Evolutionary conservation across 2,329 filamentous ascomycete species (phyloP).

Genomic region (Ascocoryne sarcoides): DNA sequence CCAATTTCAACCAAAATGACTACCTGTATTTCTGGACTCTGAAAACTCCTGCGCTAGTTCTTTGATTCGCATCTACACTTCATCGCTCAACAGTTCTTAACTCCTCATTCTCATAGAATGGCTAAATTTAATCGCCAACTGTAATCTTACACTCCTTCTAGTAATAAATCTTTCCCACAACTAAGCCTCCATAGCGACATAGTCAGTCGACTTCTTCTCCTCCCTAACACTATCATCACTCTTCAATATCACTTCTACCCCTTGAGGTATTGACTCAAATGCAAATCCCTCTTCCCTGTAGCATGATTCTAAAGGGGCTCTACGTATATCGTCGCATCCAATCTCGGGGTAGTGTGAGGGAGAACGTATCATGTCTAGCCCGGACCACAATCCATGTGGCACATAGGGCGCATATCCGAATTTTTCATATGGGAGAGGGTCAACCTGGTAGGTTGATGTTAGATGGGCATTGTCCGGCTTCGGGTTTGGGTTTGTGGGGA

Average conservation of each 20-base stretch:
- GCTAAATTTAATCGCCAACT: background rate
- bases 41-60: too few relatives aligned
- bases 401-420: background rate
- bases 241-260: background rate
- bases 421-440: background rate
- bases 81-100: too few relatives aligned
- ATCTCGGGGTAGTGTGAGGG: background rate
- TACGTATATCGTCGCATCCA: background rate
- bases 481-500: background rate
- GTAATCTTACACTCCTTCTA: background rate
- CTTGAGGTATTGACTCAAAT: background rate
- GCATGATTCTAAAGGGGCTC: background rate
- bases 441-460: background rate
- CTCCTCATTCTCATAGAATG: too few relatives aligned
- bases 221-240: background rate
- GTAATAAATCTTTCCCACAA: background rate
- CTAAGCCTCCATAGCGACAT: background rate
- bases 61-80: too few relatives aligned
- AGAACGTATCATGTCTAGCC: background rate
- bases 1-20: too few relatives aligned
- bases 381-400: background rate
- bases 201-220: too few relatives aligned
- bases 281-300: background rate
- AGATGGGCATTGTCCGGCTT: background rate
- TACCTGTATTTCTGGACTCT: too few relatives aligned